Percentiles rank a stretch among this genome's conserved stretches.
phyloP scores from a whole-genome alignment of 2,329 filamentous ascomycete genomes.

The Alternaria viburni region DNA sequence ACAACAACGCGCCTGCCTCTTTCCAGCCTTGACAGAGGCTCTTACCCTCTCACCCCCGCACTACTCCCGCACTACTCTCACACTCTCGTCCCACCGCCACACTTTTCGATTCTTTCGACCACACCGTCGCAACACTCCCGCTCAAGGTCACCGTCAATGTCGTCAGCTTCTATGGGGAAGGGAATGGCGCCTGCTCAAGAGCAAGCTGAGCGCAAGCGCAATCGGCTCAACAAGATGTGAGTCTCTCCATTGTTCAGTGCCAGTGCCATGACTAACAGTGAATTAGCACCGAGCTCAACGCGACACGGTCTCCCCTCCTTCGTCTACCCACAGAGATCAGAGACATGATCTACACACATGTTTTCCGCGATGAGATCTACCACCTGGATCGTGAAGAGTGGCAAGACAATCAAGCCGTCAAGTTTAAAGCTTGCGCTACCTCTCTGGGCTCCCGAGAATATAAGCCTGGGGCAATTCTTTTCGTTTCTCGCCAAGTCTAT shows the following conservation, averaged over 20 bases:
- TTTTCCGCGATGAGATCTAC: too few species aligned
- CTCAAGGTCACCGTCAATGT: not conserved
- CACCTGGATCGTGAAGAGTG: too few species aligned
- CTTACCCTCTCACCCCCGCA: not conserved
- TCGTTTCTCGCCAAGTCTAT: too few species aligned
- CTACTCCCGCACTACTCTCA: too few species aligned
- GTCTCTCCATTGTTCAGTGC: accelerated
- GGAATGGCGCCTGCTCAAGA: too few species aligned
- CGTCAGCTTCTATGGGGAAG: not conserved
- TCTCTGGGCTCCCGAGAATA: too few species aligned
- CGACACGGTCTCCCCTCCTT: not conserved
- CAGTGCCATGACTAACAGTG: accelerated
- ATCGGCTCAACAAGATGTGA: not conserved
- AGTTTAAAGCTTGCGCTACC: too few species aligned
- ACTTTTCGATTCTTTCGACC: not conserved
- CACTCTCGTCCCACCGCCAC: not conserved
- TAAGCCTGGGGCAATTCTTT: too few species aligned
- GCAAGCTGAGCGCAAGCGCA: accelerated
- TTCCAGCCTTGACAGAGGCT: not conserved
- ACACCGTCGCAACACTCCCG: accelerated
- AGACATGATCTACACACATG: too few species aligned
- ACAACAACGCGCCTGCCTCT: not conserved
- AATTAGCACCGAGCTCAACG: not conserved
- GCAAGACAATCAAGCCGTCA: too few species aligned
- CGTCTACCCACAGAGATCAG: not conserved